phyloP scores from a whole-genome alignment of 495 filamentous ascomycete genomes.

The Evansstolkia leycettana region DNA sequence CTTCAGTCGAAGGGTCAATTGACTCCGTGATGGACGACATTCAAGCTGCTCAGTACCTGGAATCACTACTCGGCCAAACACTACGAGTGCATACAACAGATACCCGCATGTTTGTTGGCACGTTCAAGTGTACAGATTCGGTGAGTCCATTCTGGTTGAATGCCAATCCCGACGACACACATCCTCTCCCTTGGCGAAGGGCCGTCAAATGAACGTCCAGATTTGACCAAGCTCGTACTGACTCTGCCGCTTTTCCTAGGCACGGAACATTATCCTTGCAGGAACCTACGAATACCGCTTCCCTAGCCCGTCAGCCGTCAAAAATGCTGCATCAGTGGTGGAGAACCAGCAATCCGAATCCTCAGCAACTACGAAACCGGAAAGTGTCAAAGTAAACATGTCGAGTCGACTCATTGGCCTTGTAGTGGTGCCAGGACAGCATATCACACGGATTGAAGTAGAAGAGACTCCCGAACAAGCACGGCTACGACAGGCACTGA shows the following conservation, averaged over 20 bases:
- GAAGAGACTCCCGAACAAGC: slow-evolving; percentile 43
- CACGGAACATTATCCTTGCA: slow-evolving; percentile 75
- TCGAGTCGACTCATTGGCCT: slow-evolving; percentile 77
- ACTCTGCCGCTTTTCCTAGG: slow-evolving; percentile 28
- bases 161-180: too few relatives aligned
- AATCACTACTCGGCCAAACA: slow-evolving; percentile 34
- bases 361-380: slow-evolving; percentile 10
- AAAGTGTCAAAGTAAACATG: slow-evolving; percentile 51
- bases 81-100: slow-evolving; percentile 76
- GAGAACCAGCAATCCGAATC: slow-evolving; percentile 16
- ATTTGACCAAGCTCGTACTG: too few relatives aligned
- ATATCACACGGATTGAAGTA: slow-evolving; percentile 79
- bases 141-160: slow-evolving; percentile 30
- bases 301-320: slow-evolving; percentile 40
- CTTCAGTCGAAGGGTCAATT: too few relatives aligned
- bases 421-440: slow-evolving; percentile 77
- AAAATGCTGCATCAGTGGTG: slow-evolving; percentile 28
- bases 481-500: slow-evolving; percentile 15
- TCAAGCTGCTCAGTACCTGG: slow-evolving; percentile 30
- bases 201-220: too few relatives aligned
- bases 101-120: slow-evolving; percentile 74
- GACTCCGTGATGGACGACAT: slow-evolving; percentile 31
- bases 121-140: slow-evolving; percentile 89
- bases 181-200: too few relatives aligned
- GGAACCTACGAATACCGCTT: slow-evolving; percentile 79